phyloP scores from a whole-genome alignment of 768 basidiomycete species.

The Suillus tomentosus region DNA sequence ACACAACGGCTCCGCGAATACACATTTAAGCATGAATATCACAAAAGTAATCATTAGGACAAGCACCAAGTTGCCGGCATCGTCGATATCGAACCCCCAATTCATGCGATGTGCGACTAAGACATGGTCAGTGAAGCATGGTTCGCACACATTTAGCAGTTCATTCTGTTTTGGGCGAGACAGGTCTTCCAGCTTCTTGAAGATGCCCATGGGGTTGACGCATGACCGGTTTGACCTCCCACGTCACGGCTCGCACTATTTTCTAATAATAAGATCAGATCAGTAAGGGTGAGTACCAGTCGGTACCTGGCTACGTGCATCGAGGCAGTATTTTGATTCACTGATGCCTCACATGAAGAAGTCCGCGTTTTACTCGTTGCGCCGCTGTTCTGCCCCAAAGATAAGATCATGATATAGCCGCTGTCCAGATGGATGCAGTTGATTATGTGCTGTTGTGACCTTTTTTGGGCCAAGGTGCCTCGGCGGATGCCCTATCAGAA shows the following conservation, averaged over 20 bases:
- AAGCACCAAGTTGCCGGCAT: too few species aligned
- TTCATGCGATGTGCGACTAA: background rate
- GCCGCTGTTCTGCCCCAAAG: background rate
- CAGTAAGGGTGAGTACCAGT: background rate
- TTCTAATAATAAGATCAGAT: background rate
- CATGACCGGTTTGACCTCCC: background rate
- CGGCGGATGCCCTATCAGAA: conserved; percentile 7
- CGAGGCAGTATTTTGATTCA: background rate
- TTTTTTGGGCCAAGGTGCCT: background rate
- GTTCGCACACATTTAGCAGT: background rate
- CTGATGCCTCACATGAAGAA: background rate
- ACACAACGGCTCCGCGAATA: background rate
- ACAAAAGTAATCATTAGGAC: too few species aligned
- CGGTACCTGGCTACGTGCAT: conserved; percentile 1
- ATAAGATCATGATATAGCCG: background rate
- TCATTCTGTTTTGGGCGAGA: too few species aligned
- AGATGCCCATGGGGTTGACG: conserved; percentile 1
- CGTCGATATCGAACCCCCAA: too few species aligned
- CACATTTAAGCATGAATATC: background rate
- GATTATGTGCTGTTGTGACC: background rate
- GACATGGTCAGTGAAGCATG: background rate
- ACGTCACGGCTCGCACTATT: background rate
- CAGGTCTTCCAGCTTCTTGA: conserved; percentile 2
- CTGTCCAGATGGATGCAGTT: background rate
- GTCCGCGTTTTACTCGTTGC: background rate